Conservation (phyloP, 2,329 filamentous ascomycete species). For the Epichloe sp. region DNA sequence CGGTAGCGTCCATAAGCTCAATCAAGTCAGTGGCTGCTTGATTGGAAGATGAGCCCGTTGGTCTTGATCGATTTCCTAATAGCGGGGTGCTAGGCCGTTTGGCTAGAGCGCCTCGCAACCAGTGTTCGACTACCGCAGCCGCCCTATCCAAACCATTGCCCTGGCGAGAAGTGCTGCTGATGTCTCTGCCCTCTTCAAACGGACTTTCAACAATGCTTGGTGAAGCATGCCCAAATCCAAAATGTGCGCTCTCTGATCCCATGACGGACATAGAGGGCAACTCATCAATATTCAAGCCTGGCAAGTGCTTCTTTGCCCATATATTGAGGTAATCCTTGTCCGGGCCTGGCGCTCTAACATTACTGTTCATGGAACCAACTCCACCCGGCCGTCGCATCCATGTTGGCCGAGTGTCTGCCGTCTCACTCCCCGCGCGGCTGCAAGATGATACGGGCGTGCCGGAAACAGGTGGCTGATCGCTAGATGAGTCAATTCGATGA, state of each 20-base stretch:
- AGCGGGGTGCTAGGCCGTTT: slow-evolving; percentile 44
- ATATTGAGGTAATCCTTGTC: slow-evolving; percentile 74
- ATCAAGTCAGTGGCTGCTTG: slow-evolving; percentile 49
- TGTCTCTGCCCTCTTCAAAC: slow-evolving; percentile 33
- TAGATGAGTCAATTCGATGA: slow-evolving; percentile 30
- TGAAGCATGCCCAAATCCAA: slow-evolving; percentile 34
- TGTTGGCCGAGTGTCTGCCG: slow-evolving; percentile 29
- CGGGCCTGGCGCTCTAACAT: slow-evolving; percentile 63
- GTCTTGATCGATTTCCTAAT: slow-evolving; percentile 25
- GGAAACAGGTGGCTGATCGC: slow-evolving; percentile 20
- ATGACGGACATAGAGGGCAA: slow-evolving; percentile 54
- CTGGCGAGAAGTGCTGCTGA: slow-evolving; percentile 28
- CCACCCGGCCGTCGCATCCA: slow-evolving; percentile 78
- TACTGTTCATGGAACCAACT: slow-evolving; percentile 66
- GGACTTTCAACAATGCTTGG: slow-evolving; percentile 38
- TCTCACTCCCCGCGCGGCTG: slow-evolving; percentile 24
- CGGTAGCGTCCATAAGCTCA: slow-evolving; percentile 51
- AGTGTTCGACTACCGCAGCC: slow-evolving; percentile 77
- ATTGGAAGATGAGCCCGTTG: slow-evolving; percentile 9
- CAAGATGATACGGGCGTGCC: slow-evolving; percentile 23
- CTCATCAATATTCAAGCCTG: slow-evolving; percentile 58
- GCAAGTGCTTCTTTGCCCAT: slow-evolving; percentile 72
- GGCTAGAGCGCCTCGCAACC: slow-evolving; percentile 71
- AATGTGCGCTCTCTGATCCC: slow-evolving; percentile 45
- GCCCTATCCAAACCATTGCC: slow-evolving; percentile 61